Base-by-base conservation (phyloP, 495 filamentous ascomycete species). In the Aspergillus sparsus region DNA sequence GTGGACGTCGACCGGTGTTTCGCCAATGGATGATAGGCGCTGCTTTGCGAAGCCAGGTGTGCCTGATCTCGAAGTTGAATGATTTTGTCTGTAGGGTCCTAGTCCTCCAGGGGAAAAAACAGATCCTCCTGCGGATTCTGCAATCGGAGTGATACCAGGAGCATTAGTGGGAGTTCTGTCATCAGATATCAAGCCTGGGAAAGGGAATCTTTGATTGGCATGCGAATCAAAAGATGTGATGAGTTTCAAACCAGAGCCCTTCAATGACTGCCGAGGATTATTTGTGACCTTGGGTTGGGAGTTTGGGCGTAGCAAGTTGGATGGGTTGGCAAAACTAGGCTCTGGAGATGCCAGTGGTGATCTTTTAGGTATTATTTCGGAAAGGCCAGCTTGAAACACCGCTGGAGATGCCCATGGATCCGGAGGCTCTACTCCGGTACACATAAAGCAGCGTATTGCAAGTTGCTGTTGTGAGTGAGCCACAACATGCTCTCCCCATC, bases 401-500 rank as follows among this genome's bases (percentile, higher is more conserved):
- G 86, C 84, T 21, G 92, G 92, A 13, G 92, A 95, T 15, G 87
- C 82, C 91, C 91, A 96, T 10, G 89, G 88, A 68, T 92, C 89
- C 11, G 85, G 80, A 21, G 89, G 85, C 66, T 93, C 90, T 2
- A 82, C 78, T 9, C 87, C 89, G 13, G 89, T 89, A 65, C 91
- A 94, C 59, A 90, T 87, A 67, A 94, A 93, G 68, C 95, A 98
- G 69, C 92, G 85, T 46, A 97, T 94, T 33, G 94, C 94, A 42
- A 98, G 82, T 63, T 93, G 87, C 57, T 93, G 87, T 65, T 98
- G 89, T 16, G 88, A 87, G 63, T 93, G 87, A 45, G 90, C 85
- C 6, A 97, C 86, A 50, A 93, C 92, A 72, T 87, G 86, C 66
- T 98, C 94, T 62, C 94, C 94, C 94, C 95, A 98, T 73, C 93